phyloP scores from a whole-genome alignment of 2,329 filamentous ascomycete species.

The Fusarium nematophilum region DNA sequence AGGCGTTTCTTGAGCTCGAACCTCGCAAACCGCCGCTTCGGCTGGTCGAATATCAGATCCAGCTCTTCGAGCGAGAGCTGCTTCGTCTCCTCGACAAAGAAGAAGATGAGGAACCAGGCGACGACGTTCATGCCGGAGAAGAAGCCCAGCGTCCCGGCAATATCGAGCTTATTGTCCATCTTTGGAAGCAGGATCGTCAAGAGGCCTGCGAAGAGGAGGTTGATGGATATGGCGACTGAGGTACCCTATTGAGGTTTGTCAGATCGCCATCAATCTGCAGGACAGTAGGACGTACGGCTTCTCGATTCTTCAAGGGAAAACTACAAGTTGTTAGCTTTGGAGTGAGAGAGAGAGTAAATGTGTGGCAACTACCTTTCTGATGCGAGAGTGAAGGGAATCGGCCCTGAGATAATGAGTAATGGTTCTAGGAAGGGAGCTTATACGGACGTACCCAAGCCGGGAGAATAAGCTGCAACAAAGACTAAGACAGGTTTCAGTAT shows the following conservation, averaged over 20 bases:
- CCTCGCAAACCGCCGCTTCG: conserved; percentile 53
- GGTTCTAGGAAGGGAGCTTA: background rate
- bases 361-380: conserved; percentile 51
- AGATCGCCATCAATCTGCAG: conserved; percentile 20
- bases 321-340: conserved; percentile 30
- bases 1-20: conserved; percentile 50
- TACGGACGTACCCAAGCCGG: conserved; percentile 46
- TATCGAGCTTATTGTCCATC: conserved; percentile 39
- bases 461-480: conserved; percentile 57
- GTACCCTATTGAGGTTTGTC: conserved; percentile 50
- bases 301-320: conserved; percentile 61
- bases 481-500: conserved; percentile 39
- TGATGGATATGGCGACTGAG: conserved; percentile 60
- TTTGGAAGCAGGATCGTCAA: conserved; percentile 56
- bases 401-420: conserved; percentile 29
- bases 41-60: conserved; percentile 36
- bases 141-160: conserved; percentile 52
- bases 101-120: conserved; percentile 58
- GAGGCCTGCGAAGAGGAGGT: conserved; percentile 60
- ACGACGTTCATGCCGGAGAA: conserved; percentile 59
- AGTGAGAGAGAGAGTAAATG: accelerated
- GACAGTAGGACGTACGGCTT: conserved; percentile 47
- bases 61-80: conserved; percentile 58
- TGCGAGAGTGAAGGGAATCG: conserved; percentile 62
- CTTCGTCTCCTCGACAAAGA: conserved; percentile 60